Conservation (phyloP, 345 rosid genomes). For the Acer negundo region DNA sequence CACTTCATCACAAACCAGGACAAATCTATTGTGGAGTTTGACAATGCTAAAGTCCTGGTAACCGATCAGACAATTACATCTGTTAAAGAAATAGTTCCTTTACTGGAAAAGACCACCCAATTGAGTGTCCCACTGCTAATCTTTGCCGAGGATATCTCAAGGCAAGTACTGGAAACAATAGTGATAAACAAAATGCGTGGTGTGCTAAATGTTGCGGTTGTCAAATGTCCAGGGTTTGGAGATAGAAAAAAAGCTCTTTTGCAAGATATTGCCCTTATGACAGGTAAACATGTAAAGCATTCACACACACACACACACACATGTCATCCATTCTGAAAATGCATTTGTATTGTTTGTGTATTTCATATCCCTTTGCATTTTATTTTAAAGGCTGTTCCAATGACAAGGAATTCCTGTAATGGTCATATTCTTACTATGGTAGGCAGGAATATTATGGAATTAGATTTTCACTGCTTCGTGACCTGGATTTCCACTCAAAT, state of each 20-base stretch:
- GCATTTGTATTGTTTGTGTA: no score
- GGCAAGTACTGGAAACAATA: constrained; percentile 66
- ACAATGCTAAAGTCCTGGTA: constrained; percentile 73
- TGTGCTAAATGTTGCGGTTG: constrained; percentile 76
- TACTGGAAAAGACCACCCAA: constrained; percentile 73
- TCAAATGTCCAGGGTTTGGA: constrained; percentile 75
- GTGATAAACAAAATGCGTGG: constrained; percentile 77
- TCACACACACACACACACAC: no score
- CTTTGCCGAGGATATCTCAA: constrained; percentile 77
- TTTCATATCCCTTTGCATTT: background rate
- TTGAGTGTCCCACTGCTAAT: constrained; percentile 79
- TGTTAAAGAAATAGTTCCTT: constrained; percentile 70
- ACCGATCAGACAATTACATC: constrained; percentile 69
- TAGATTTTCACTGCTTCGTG: background rate
- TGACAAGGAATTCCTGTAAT: background rate
- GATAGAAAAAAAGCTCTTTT: constrained; percentile 80
- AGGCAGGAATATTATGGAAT: background rate
- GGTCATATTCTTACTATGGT: background rate
- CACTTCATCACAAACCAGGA: constrained; percentile 84
- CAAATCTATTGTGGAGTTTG: constrained; percentile 73
- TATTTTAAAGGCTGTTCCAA: background rate
- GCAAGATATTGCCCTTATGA: constrained; percentile 88
- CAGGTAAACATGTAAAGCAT: constrained; percentile 46
- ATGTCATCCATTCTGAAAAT: no score
- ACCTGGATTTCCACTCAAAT: background rate